These are phyloP conservation scores for Paramecium bursaria DNA, from an alignment of 73 alveolate genomes.

Conservation along the genomic window DNA sequence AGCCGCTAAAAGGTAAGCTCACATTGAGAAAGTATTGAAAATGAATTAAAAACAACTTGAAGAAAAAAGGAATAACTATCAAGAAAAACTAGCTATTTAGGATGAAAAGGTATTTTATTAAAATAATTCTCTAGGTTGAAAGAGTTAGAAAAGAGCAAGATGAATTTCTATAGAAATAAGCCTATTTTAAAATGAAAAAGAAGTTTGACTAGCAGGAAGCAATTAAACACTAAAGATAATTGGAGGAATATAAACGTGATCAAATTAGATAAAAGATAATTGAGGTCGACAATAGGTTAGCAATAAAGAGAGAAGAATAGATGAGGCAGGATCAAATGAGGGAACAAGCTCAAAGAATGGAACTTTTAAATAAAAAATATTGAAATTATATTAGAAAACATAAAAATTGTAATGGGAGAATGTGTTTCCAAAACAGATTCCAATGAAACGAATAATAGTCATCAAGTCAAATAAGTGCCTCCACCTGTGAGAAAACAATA, in stretches of 20 bases:
- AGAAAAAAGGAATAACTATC: slow-evolving; percentile 23
- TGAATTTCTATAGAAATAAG: not conserved
- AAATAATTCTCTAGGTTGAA: not conserved
- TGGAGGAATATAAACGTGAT: slow-evolving; percentile 52
- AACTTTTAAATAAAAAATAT: not conserved
- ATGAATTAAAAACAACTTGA: slow-evolving; percentile 17
- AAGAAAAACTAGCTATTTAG: not conserved
- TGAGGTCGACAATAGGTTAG: slow-evolving; percentile 39
- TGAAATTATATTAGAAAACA: too few relatives aligned
- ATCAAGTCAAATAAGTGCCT: too few relatives aligned
- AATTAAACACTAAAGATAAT: slow-evolving; percentile 32
- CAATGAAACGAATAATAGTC: too few relatives aligned
- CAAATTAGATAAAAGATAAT: slow-evolving; percentile 35
- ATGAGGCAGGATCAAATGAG: slow-evolving; percentile 15
- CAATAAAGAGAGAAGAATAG: slow-evolving; percentile 4
- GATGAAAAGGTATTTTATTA: slow-evolving; percentile 16
- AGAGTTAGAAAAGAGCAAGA: slow-evolving; percentile 31
- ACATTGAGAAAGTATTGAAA: slow-evolving; percentile 31
- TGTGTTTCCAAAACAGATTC: too few relatives aligned
- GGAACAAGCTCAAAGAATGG: slow-evolving; percentile 32
- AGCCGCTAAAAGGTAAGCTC: not conserved
- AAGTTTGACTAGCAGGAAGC: slow-evolving; percentile 34
- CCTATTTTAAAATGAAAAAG: slow-evolving; percentile 28
- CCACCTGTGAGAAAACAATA: too few relatives aligned
- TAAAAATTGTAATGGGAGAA: too few relatives aligned